phyloP scores from a whole-genome alignment of 2,329 filamentous ascomycete genomes.

The Aschersonia sp. region DNA sequence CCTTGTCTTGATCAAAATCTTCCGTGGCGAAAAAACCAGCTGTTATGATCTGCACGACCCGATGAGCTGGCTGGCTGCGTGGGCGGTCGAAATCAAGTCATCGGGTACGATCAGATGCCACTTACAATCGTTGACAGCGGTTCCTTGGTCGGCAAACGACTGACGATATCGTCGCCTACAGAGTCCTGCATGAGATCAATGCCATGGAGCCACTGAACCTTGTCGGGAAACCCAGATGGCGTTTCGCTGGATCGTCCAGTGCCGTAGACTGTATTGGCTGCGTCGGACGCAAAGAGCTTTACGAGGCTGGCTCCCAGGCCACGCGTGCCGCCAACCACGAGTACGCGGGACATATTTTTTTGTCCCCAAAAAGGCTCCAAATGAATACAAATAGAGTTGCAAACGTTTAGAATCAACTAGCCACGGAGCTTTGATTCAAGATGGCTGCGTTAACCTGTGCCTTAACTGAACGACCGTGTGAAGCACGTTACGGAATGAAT shows the following conservation, averaged over 20 bases:
- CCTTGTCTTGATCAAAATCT: conserved; percentile 34
- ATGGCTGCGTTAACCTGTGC: too few species aligned
- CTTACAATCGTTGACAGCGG: conserved; percentile 28
- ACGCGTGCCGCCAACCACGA: conserved; percentile 54
- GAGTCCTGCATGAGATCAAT: conserved; percentile 38
- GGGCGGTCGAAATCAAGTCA: too few species aligned
- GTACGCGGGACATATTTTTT: conserved; percentile 29
- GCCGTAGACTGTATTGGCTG: conserved; percentile 37
- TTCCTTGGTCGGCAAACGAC: conserved; percentile 23
- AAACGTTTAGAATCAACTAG: too few species aligned
- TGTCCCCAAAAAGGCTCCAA: not conserved
- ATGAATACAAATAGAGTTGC: too few species aligned
- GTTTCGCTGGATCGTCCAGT: conserved; percentile 35
- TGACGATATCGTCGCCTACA: conserved; percentile 31
- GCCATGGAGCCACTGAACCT: conserved; percentile 40
- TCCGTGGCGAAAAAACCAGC: conserved; percentile 58
- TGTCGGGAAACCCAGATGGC: conserved; percentile 25
- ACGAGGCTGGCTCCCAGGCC: conserved; percentile 50
- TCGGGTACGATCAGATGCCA: conserved; percentile 1
- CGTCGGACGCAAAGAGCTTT: conserved; percentile 37
- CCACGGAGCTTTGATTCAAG: too few species aligned
- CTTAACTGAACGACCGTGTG: too few species aligned
- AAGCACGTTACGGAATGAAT: too few species aligned
- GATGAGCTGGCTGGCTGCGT: too few species aligned
- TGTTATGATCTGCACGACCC: conserved; percentile 40